Conservation (phyloP, 2,329 filamentous ascomycete species). For the Byssochlamys sp. region DNA sequence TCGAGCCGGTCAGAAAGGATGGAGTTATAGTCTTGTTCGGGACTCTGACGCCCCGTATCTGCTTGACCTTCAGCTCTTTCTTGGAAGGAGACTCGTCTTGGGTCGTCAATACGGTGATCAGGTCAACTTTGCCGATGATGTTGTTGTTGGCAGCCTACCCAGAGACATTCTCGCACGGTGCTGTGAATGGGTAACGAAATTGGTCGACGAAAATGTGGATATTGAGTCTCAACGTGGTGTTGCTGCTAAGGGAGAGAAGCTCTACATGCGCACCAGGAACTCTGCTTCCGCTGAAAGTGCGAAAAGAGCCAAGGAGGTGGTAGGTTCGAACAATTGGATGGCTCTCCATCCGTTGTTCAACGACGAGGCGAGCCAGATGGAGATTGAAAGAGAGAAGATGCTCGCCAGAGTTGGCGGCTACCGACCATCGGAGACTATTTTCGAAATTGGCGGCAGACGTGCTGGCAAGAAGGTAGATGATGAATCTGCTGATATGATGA, state of each 20-base stretch:
- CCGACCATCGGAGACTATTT: constrained; percentile 87
- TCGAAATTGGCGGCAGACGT: constrained; percentile 74
- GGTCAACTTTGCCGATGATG: constrained; percentile 67
- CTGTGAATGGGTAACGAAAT: constrained; percentile 73
- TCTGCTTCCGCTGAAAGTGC: constrained; percentile 84
- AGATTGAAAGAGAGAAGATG: constrained; percentile 73
- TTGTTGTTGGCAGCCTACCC: constrained; percentile 68
- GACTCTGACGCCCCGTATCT: constrained; percentile 85
- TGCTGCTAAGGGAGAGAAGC: constrained; percentile 77
- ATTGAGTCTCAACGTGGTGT: constrained; percentile 62
- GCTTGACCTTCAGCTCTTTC: constrained; percentile 84
- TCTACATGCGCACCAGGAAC: constrained; percentile 82
- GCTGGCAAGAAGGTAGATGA: constrained; percentile 62
- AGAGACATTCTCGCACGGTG: constrained; percentile 64
- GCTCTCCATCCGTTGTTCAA: constrained; percentile 75
- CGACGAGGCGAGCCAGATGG: constrained; percentile 50
- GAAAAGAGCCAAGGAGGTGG: constrained; percentile 71
- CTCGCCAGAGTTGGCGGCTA: constrained; percentile 80
- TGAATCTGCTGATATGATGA: constrained; percentile 49
- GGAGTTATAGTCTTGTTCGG: constrained; percentile 87
- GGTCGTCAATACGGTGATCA: constrained; percentile 54
- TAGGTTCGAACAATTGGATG: constrained; percentile 59
- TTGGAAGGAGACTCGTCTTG: constrained; percentile 71
- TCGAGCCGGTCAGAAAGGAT: constrained; percentile 81
- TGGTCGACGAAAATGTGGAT: constrained; percentile 66